Percentiles rank a stretch among this genome's conserved stretches.
phyloP scores from a whole-genome alignment of 768 basidiomycete genomes.

The Phlebiopsis flavidoalba region DNA sequence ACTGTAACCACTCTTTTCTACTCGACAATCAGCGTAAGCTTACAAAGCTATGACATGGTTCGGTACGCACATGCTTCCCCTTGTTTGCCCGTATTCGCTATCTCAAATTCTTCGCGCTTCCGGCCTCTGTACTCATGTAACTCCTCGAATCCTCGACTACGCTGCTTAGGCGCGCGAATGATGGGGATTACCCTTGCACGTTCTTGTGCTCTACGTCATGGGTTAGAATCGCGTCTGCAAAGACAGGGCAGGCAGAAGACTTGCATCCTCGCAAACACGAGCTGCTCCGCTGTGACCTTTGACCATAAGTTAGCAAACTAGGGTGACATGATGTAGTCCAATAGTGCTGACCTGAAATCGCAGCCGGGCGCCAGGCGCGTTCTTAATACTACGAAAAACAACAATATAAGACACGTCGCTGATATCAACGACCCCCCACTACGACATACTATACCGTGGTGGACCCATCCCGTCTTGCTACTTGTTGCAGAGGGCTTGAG shows the following conservation, averaged over 20 bases:
- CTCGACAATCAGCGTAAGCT: neutral
- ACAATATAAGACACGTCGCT: neutral
- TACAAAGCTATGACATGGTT: neutral
- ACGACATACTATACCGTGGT: constrained; percentile 56
- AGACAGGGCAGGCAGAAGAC: constrained; percentile 8
- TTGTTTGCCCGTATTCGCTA: constrained; percentile 73
- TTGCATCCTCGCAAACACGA: constrained; percentile 90
- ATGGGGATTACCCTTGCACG: constrained; percentile 89
- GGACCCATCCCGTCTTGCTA: constrained; percentile 85
- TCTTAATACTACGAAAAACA: constrained; percentile 66
- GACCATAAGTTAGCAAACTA: neutral
- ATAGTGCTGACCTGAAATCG: constrained; percentile 69
- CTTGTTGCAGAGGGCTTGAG: constrained; percentile 22
- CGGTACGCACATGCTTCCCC: constrained; percentile 67
- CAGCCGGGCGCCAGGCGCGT: constrained; percentile 93
- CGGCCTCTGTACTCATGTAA: constrained; percentile 86
- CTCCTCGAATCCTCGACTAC: constrained; percentile 95
- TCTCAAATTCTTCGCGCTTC: constrained; percentile 93
- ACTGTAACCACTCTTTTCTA: constrained; percentile 85
- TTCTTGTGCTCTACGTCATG: constrained; percentile 81
- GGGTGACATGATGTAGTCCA: neutral
- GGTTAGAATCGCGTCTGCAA: neutral
- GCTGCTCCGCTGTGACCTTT: constrained; percentile 97
- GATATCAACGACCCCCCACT: too few species aligned
- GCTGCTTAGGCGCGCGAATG: constrained; percentile 90